Evolutionary conservation across 768 basidiomycete genomes (phyloP).

Genomic region (Sarcodon aspratus): DNA sequence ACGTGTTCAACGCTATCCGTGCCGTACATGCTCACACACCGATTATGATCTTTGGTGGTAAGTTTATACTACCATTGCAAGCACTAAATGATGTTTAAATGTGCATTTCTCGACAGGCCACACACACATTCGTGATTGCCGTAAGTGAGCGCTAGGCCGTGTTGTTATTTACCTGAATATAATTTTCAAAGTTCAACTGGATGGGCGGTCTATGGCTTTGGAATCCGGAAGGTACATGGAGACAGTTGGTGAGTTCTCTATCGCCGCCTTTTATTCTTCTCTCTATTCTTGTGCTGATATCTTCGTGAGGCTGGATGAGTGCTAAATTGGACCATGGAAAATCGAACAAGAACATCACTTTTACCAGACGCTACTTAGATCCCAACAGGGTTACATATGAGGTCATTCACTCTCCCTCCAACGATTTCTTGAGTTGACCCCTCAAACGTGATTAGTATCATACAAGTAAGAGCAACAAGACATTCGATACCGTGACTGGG

Average conservation of each 20-base stretch:
- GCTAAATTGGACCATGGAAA: slow-evolving; percentile 33
- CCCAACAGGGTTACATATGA: slow-evolving; percentile 71
- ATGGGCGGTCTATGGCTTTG: slow-evolving; percentile 66
- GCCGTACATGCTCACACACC: slow-evolving; percentile 63
- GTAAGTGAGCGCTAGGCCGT: slow-evolving; percentile 22
- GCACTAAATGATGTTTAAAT: background rate
- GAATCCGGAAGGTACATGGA: slow-evolving; percentile 91
- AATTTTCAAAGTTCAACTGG: slow-evolving; percentile 39
- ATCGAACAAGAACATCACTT: slow-evolving; percentile 40
- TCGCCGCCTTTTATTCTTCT: too few species aligned
- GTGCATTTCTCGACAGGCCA: slow-evolving; percentile 31
- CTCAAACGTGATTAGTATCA: slow-evolving; percentile 41
- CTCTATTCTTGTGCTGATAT: background rate
- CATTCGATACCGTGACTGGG: slow-evolving; percentile 55
- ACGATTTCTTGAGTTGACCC: background rate
- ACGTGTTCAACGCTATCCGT: slow-evolving; percentile 66
- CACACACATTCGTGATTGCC: slow-evolving; percentile 71
- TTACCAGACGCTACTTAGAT: slow-evolving; percentile 68
- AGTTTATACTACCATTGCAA: slow-evolving; percentile 1
- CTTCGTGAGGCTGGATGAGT: slow-evolving; percentile 50
- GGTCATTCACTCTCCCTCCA: slow-evolving; percentile 20
- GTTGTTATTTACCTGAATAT: background rate
- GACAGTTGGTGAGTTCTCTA: slow-evolving; percentile 53
- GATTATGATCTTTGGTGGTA: slow-evolving; percentile 74
- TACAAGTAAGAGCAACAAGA: slow-evolving; percentile 32